Base-by-base conservation (phyloP, 2,329 filamentous ascomycete species). In the Alternaria sp. region DNA sequence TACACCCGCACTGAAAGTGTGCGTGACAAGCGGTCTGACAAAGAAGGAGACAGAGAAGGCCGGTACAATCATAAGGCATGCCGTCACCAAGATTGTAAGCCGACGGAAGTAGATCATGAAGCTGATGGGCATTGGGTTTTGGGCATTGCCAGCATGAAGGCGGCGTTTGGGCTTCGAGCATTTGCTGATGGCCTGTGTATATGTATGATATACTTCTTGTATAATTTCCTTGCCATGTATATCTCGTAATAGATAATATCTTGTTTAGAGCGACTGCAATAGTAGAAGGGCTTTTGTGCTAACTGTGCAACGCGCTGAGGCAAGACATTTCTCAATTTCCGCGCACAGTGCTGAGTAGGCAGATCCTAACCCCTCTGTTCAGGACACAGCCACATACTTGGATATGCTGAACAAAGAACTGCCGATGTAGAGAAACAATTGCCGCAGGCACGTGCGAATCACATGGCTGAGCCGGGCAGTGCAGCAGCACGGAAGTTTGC, bases 41-140 rank as follows among this genome's bases (percentile, higher is more conserved):
- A 96, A 92, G 84, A 97, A 97, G 83, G 96, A 99, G 80, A 92
- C 94, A 58, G 96, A 99, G 83, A 97, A 96, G 84, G 93, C 96
- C 0, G 96, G 94, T 14, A 89, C 90, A 8, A 90, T 88, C 10
- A 94, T 99, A 70, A 87, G 95, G 64, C 94, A 97, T 82, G 95
- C 96, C 14, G 92, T 98, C 70, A 97, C 94, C 55, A 97, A 97
- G 83, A 89, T 98, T 65, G 89, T 99, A 86, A 87, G 85, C 71
- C 82, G 82, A 73, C 82, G 81, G 75, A 86, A 77, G 71, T 80
- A 73, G n/a, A 20, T 15, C 4, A n/a, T 15, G 23, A 7, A 12
- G 15, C 6, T 20, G 47, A 21, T n/a, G 25, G 43, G 28, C 11
- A 37, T 43, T 18, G 37, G 37, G n/a, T 18, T 10, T 41, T 41